Evolutionary conservation across 257 asterid species (phyloP).

Genomic region (Avicennia marina): DNA sequence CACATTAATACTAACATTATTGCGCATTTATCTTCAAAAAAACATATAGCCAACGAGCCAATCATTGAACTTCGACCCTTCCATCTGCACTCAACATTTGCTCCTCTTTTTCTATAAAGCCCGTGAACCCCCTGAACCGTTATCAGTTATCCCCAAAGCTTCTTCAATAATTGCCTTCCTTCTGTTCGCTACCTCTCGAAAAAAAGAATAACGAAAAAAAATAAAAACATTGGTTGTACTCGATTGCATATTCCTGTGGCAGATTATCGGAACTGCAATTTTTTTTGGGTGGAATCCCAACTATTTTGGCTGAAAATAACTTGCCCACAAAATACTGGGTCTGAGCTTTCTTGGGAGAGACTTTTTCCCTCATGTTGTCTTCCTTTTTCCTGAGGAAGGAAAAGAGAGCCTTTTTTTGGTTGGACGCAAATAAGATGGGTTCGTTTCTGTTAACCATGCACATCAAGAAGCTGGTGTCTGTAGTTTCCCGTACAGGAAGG

Average conservation of each 20-base stretch:
- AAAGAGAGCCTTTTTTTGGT: neutral
- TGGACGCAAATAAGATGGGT: neutral
- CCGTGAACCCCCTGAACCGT: slow-evolving; percentile 18
- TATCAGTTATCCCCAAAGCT: slow-evolving; percentile 23
- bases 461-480: slow-evolving; percentile 40
- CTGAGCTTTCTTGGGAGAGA: slow-evolving; percentile 15
- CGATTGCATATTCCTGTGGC: slow-evolving; percentile 13
- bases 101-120: slow-evolving; percentile 18
- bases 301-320: slow-evolving; percentile 4
- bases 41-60: neutral
- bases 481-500: slow-evolving; percentile 63
- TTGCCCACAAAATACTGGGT: slow-evolving; percentile 10
- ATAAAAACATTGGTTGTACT: no score
- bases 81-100: neutral
- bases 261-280: slow-evolving; percentile 22
- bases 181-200: slow-evolving; percentile 9
- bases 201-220: no score
- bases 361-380: neutral
- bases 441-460: slow-evolving; percentile 34
- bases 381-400: neutral
- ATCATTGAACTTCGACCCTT: slow-evolving; percentile 14
- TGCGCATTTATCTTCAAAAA: slow-evolving; percentile 16
- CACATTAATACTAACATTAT: neutral
- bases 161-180: slow-evolving; percentile 21
- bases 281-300: slow-evolving; percentile 21